Base-by-base conservation (phyloP, 2,329 filamentous ascomycete genomes). In the Beauveria asiatica region DNA sequence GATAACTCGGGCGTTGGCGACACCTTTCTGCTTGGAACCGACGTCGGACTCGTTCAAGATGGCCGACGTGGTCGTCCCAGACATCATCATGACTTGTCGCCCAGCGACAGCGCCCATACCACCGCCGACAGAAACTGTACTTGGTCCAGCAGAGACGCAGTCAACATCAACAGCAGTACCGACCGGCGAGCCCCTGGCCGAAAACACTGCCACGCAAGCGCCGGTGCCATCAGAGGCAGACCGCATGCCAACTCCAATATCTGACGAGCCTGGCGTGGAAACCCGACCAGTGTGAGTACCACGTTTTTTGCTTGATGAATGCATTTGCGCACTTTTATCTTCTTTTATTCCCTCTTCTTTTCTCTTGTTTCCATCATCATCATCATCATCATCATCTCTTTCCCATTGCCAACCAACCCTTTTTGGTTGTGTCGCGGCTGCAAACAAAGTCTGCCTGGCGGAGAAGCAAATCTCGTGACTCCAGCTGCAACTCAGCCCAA, bases 381-480 rank as follows among this genome's bases (percentile, higher is more conserved):
- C 25, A 27, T 27, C 25, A 27, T 27, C 25, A 27, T 7, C 30
- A 33, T 23, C 13, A 8, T 30, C 13, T 17, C 25, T 27, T 1
- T 16, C 2, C 13, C 33, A 37, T 16, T 5, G 11, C 5, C 33
- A 37, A 37, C 6, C 11, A 10, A 37, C 33, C 33, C 33, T 37
- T 37, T 5, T 37, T 37, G 33, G 33, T 37, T 16, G 33, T 37
- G 33, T 37, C 33, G 33, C 23, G 42, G 45, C 42, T 57, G 45
- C 55, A 50, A 50, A 57, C 44, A 48, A 49, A 16, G 17, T 49
- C 30, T 16, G 45, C n/a, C 21, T n/a, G 13, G 30, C 45, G 33
- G 42, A 39, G 25, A 48, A 53, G 50, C 52, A 44, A 57, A 57
- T 57, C 55, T 57, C 55, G 55, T 57, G 55, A 50, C 55, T 57